Conservation (phyloP, 202 grass and related monocot species). For the Setaria viridis region DNA sequence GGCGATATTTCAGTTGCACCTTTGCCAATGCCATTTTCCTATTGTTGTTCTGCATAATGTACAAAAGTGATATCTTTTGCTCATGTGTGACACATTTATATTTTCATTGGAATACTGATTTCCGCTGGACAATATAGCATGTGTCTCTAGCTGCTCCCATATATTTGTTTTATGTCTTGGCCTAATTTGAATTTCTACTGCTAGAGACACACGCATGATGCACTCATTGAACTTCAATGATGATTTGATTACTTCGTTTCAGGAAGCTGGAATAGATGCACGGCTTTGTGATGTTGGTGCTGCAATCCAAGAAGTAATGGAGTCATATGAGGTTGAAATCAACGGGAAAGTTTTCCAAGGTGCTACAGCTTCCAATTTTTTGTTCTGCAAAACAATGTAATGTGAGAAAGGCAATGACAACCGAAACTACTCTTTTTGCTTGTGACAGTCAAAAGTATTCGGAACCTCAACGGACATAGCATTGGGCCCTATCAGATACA, state of each 20-base stretch:
- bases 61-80: neutral
- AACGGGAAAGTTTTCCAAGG: constrained; percentile 98
- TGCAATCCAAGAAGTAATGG: constrained; percentile 99
- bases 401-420: neutral
- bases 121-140: neutral
- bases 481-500: constrained; percentile 97
- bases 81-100: neutral
- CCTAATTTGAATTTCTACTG: constrained; percentile 10
- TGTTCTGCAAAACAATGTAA: neutral
- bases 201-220: neutral
- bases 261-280: constrained; percentile 99
- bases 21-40: neutral
- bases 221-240: constrained; percentile 28
- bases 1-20: neutral
- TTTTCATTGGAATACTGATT: constrained; percentile 11
- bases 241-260: constrained; percentile 21
- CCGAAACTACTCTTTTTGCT: constrained; percentile 24
- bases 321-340: constrained; percentile 99
- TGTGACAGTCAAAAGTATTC: constrained; percentile 84
- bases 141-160: constrained; percentile 52
- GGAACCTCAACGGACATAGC: constrained; percentile 95
- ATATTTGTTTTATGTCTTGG: constrained; percentile 48
- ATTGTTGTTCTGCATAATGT: neutral
- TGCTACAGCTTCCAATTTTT: constrained; percentile 31
- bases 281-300: constrained; percentile 96